phyloP scores from a whole-genome alignment of 164 flowering plant genomes.

The grape (Vitis vinifera) region ASM3070453v1 NC_081809.1:24986001-24986500 shows the following conservation, averaged over 20 bases:
- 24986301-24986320: neutral
- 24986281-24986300: neutral
- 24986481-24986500: no score
- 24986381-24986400: neutral
- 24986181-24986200: constrained; percentile 52
- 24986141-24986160: constrained; percentile 72
- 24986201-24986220: constrained; percentile 92
- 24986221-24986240: constrained; percentile 88
- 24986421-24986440: neutral
- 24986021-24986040: neutral
- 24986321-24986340: neutral
- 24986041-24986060: constrained; percentile 30
- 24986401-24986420: neutral
- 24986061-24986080: constrained; percentile 60
- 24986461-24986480: no score
- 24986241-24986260: constrained; percentile 30
- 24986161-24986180: constrained; percentile 64
- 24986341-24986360: neutral
- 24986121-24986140: constrained; percentile 66
- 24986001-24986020: neutral
- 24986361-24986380: neutral
- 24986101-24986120: constrained; percentile 50
- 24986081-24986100: constrained; percentile 43
- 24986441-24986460: no score
- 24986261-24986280: constrained; percentile 9